Evolutionary conservation across 805 yeast genomes (phyloP).

Genomic region (Lachancea sp.): DNA sequence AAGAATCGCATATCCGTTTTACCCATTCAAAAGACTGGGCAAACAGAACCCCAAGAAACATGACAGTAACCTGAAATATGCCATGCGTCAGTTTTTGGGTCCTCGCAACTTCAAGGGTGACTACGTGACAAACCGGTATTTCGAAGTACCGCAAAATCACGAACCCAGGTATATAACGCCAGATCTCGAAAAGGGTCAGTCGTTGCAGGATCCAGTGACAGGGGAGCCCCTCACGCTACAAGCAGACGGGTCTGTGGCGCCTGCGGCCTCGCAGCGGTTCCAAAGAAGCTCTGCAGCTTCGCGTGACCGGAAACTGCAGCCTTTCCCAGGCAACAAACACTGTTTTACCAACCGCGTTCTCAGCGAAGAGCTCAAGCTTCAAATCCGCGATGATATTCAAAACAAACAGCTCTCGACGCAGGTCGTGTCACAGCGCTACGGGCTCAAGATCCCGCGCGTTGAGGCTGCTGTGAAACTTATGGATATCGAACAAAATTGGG

Average conservation of each 20-base stretch:
- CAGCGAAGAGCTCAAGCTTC: constrained; percentile 49
- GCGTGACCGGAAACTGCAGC: constrained; percentile 42
- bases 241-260: constrained; percentile 16
- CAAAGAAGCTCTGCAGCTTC: neutral
- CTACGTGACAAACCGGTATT: constrained; percentile 69
- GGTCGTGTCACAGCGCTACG: constrained; percentile 70
- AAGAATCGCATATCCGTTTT: constrained; percentile 48
- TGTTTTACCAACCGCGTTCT: constrained; percentile 63
- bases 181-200: constrained; percentile 39
- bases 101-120: constrained; percentile 80
- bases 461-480: constrained; percentile 78
- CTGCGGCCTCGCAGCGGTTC: neutral
- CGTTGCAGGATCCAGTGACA: constrained; percentile 32
- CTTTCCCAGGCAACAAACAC: constrained; percentile 72
- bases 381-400: constrained; percentile 51
- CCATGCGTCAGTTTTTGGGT: constrained; percentile 71
- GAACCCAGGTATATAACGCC: constrained; percentile 67
- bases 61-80: constrained; percentile 52
- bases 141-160: constrained; percentile 58
- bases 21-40: constrained; percentile 40
- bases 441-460: constrained; percentile 75
- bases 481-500: constrained; percentile 58
- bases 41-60: constrained; percentile 36
- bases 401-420: constrained; percentile 53
- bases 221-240: constrained; percentile 27